Evolutionary conservation across 768 basidiomycete species (phyloP).

Genomic region (Chalciporus chontae): DNA sequence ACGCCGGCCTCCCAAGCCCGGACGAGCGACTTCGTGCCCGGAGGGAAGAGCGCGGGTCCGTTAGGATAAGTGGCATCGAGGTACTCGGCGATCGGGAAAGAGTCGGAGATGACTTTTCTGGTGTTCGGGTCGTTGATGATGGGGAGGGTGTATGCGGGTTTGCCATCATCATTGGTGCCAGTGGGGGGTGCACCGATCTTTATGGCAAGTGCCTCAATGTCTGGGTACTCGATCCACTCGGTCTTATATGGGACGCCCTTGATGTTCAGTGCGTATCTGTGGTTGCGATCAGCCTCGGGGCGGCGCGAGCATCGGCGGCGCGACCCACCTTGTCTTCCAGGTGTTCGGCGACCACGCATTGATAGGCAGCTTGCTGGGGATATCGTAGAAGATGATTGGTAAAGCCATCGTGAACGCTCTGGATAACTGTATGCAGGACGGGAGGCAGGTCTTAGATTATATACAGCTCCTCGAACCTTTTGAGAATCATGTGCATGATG

Average conservation of each 20-base stretch:
- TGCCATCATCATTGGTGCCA: constrained; percentile 27
- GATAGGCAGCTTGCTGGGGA: constrained; percentile 31
- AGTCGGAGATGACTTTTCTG: constrained; percentile 35
- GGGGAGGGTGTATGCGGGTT: constrained; percentile 38
- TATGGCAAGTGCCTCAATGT: constrained; percentile 35
- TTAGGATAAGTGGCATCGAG: constrained; percentile 42
- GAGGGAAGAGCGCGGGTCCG: constrained; percentile 39
- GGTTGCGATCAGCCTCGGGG: not conserved
- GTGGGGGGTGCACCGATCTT: constrained; percentile 33
- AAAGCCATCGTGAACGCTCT: constrained; percentile 18
- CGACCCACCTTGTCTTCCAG: constrained; percentile 40
- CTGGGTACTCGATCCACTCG: constrained; percentile 42
- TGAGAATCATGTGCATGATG: not conserved
- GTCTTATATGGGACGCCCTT: constrained; percentile 41
- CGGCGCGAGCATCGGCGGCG: not conserved
- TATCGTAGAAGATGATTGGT: constrained; percentile 43
- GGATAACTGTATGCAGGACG: not conserved
- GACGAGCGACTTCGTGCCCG: constrained; percentile 37
- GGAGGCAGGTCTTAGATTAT: constrained; percentile 2
- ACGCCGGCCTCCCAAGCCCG: constrained; percentile 33
- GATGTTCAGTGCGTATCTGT: constrained; percentile 37
- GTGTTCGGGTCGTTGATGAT: constrained; percentile 40
- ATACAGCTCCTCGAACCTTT: constrained; percentile 1
- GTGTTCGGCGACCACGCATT: constrained; percentile 44
- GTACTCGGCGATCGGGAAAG: constrained; percentile 42